A percentile compares a stretch with the other conserved stretches of the same genome.
Conservation (phyloP, 352 stramenopile species). For the Paralagenidium karlingii region DNA sequence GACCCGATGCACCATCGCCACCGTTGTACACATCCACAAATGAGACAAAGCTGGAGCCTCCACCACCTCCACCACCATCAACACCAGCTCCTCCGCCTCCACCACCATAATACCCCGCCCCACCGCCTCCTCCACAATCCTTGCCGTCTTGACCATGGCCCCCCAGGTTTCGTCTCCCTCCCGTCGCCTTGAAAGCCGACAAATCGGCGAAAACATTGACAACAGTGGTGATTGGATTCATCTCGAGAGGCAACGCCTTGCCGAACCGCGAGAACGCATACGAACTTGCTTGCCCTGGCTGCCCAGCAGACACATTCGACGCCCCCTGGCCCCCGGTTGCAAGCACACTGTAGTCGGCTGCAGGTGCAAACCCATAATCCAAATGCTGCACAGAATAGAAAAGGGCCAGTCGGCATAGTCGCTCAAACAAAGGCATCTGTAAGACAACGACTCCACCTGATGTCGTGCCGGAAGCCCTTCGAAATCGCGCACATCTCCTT, state of each 20-base stretch:
- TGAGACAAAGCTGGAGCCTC: constrained; percentile 43
- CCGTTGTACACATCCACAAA: constrained; percentile 8
- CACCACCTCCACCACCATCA: constrained; percentile 42
- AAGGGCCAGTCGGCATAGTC: too few species aligned
- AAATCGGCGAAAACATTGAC: constrained; percentile 6
- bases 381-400: too few species aligned
- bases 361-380: constrained; percentile 30
- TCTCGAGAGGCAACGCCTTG: constrained; percentile 3
- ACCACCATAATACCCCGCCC: constrained; percentile 59
- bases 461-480: constrained; percentile 25
- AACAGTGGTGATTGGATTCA: neutral
- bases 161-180: constrained; percentile 17
- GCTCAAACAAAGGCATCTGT: too few species aligned
- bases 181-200: constrained; percentile 17
- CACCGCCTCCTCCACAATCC: constrained; percentile 64
- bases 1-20: too few species aligned
- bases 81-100: constrained; percentile 48
- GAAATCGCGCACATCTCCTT: constrained; percentile 29
- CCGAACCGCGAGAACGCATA: constrained; percentile 27
- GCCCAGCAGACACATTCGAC: constrained; percentile 9
- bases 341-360: constrained; percentile 37
- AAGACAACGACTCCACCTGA: too few species aligned
- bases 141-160: constrained; percentile 64
- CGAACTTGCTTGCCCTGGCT: constrained; percentile 24
- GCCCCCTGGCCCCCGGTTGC: constrained; percentile 33